These are phyloP conservation scores for Daldinia eschscholtzii DNA, from an alignment of 2,329 filamentous ascomycete species.

Conservation along the genomic window DNA sequence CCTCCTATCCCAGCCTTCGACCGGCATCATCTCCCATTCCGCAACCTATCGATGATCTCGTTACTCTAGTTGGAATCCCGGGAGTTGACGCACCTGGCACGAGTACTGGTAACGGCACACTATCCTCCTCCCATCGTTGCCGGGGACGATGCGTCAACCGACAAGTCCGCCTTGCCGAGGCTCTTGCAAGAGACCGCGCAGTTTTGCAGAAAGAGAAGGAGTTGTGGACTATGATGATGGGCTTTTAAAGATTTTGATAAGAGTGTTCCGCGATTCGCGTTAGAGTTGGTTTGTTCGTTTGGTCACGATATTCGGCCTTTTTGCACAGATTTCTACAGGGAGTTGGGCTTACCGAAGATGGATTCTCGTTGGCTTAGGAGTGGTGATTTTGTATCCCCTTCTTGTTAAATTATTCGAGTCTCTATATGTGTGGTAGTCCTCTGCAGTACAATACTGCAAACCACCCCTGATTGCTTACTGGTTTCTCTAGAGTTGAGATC, in stretches of 20 bases:
- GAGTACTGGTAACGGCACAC: too few species aligned
- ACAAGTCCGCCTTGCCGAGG: constrained; percentile 2
- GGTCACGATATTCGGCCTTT: constrained; percentile 2
- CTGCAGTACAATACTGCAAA: background rate
- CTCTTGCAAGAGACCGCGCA: constrained; percentile 17
- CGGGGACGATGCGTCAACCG: background rate
- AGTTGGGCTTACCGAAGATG: background rate
- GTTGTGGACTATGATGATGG: constrained; percentile 35
- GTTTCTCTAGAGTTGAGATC: background rate
- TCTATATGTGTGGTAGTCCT: background rate
- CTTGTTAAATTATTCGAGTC: background rate
- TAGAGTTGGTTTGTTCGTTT: background rate
- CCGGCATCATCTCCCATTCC: background rate
- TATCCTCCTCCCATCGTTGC: background rate
- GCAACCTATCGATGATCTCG: constrained; percentile 9
- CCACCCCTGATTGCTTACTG: background rate
- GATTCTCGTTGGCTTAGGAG: constrained; percentile 3
- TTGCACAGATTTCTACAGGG: background rate
- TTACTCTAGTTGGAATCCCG: constrained; percentile 28
- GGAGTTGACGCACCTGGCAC: background rate
- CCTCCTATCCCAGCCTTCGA: background rate
- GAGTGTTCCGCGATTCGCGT: background rate
- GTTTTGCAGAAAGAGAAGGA: constrained; percentile 31
- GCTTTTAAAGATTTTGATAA: constrained; percentile 15
- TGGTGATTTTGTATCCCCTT: background rate